Evolutionary conservation across 371 early-diverging fungal species (phyloP), one percentile per base, ranked within the genome.

Genomic region (Lichtheimia ornata): DNA sequence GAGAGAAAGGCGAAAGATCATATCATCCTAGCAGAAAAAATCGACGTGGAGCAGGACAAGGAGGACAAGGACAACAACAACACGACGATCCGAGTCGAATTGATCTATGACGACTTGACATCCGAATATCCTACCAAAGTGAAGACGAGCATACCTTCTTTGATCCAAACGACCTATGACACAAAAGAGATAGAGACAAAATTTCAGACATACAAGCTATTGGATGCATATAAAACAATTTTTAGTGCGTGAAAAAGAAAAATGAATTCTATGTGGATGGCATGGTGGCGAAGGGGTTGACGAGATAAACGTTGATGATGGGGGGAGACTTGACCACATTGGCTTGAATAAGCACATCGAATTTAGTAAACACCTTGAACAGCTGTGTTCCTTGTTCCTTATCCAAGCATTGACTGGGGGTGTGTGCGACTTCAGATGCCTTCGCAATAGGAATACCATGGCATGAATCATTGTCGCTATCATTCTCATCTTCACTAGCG

Each of bases 281-380:
- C 25, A 22, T 41, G 22, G 20, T 22, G 22, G 53, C 60, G 25
- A 72, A 74, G 13, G 79, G 81, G 42, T 77, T 77, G 45, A 76
- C 61, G 12, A 74, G 72, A 56, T 72, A 74, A 35, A 76, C 63
- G 40, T 73, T 63, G 4, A 77, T 63, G 52, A 72, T 60, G 7
- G 81, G 76, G 22, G 81, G 81, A 1, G 76, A 70, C 6, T 62
- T 60, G 15, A 65, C 65, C 24, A 74, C 57, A 50, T 75, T 67
- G 15, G 69, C 70, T 56, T 76, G 65, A 43, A 77, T 65, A 7
- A 69, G 47, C 9, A 77, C 76, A 45, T 69, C 56, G 17, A 74
- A 27, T 12, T 63, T 69, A 5, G 62, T 61, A 20, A 80, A 71
- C 0, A 71, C 51, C 24, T 69, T 61, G 28, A 80, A 70, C 1